A percentile compares a stretch with the other conserved stretches of the same genome.
phyloP scores from a whole-genome alignment of 2,329 filamentous ascomycete genomes.

The Dothideomycetidae sp. region DNA sequence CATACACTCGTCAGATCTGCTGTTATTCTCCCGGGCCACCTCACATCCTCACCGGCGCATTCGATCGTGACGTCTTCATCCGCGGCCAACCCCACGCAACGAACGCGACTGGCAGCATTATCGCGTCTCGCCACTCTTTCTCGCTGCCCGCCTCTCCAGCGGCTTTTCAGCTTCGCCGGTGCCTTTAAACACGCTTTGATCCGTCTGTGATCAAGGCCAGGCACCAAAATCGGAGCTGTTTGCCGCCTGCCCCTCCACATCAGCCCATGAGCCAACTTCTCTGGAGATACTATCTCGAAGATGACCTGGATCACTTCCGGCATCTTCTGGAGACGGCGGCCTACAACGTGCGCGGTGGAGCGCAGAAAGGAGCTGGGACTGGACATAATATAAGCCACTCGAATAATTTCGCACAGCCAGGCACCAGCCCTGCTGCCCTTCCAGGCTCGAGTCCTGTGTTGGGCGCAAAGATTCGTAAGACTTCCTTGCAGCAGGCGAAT shows the following conservation, averaged over 20 bases:
- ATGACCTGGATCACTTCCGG: slow-evolving; percentile 92
- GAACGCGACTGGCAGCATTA: too few species aligned
- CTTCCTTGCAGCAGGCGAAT: slow-evolving; percentile 27
- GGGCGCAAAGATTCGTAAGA: slow-evolving; percentile 22
- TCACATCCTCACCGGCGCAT: too few species aligned
- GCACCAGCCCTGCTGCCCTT: slow-evolving; percentile 5
- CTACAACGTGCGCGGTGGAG: slow-evolving; percentile 37
- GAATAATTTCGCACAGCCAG: neutral
- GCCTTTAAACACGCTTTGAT: slow-evolving; percentile 90
- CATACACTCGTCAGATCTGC: too few species aligned
- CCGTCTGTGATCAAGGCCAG: slow-evolving; percentile 75
- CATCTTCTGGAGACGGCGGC: slow-evolving; percentile 65
- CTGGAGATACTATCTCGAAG: slow-evolving; percentile 93
- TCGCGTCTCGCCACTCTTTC: too few species aligned
- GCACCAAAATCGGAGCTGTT: slow-evolving; percentile 49
- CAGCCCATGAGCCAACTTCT: slow-evolving; percentile 85
- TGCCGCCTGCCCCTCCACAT: slow-evolving; percentile 26
- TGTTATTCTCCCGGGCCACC: too few species aligned
- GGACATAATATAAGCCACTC: slow-evolving; percentile 20
- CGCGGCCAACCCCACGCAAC: too few species aligned
- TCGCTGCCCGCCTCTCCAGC: too few species aligned
- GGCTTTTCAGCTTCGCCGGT: slow-evolving; percentile 36
- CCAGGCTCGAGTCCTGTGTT: slow-evolving; percentile 7
- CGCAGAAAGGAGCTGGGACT: slow-evolving; percentile 35
- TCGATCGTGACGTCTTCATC: too few species aligned